These are phyloP conservation scores for Postia placenta DNA, from an alignment of 768 basidiomycete species.

Conservation along the genomic window DNA sequence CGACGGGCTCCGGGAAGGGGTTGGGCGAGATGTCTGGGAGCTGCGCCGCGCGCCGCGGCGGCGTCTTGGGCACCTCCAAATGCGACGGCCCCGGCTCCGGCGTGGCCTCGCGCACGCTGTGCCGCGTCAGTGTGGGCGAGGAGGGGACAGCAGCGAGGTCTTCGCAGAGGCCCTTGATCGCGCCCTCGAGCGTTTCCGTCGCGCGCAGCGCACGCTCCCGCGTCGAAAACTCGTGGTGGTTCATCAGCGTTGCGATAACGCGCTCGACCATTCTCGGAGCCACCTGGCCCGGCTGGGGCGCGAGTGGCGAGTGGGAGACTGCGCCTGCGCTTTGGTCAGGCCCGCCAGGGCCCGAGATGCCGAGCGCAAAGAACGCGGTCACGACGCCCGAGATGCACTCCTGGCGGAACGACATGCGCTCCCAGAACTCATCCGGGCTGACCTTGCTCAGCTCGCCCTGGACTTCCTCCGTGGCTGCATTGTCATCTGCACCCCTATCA, in stretches of 20 bases:
- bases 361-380: slow-evolving; percentile 87
- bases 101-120: slow-evolving; percentile 10
- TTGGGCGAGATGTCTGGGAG: slow-evolving; percentile 53
- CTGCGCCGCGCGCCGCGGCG: slow-evolving; percentile 29
- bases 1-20: slow-evolving; percentile 60
- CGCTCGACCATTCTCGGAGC: slow-evolving; percentile 63
- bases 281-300: slow-evolving; percentile 55
- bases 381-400: slow-evolving; percentile 89
- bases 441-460: slow-evolving; percentile 55
- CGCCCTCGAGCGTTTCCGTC: slow-evolving; percentile 64
- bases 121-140: neutral
- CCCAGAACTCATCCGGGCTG: slow-evolving; percentile 85
- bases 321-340: slow-evolving; percentile 6
- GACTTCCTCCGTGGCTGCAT: too few relatives aligned
- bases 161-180: slow-evolving; percentile 68
- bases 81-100: slow-evolving; percentile 16
- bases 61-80: slow-evolving; percentile 47
- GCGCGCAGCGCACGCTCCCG: slow-evolving; percentile 56
- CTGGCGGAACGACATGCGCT: slow-evolving; percentile 92
- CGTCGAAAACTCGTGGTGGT: slow-evolving; percentile 73
- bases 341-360: slow-evolving; percentile 22
- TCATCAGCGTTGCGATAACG: slow-evolving; percentile 61
- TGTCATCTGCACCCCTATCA: slow-evolving; percentile 23
- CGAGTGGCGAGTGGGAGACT: slow-evolving; percentile 34
- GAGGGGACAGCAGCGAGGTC: slow-evolving; percentile 32